These are phyloP conservation scores for Ilex aquifolium DNA, from an alignment of 257 asterid genomes.

Conservation along the genomic window DNA sequence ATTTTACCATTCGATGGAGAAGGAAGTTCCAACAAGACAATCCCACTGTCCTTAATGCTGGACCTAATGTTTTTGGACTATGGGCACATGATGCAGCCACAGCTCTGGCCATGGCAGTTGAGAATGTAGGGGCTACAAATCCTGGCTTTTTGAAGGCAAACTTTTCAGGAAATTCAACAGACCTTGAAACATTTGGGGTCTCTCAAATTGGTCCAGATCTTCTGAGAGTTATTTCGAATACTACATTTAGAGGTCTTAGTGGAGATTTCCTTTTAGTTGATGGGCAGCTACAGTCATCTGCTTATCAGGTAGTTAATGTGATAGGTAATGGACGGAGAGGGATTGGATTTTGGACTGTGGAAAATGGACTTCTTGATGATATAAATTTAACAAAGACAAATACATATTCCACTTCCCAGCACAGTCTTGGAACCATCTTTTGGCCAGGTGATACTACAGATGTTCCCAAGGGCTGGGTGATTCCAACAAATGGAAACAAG, in stretches of 20 bases:
- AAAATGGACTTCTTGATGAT: slow-evolving; percentile 8
- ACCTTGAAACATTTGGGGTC: slow-evolving; percentile 4
- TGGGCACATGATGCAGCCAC: slow-evolving; percentile 20
- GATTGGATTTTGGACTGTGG: slow-evolving; percentile 15
- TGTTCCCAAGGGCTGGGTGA: background rate
- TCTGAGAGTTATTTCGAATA: slow-evolving; percentile 2
- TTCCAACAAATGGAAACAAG: background rate
- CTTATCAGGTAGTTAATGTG: slow-evolving; percentile 16
- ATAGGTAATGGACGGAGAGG: slow-evolving; percentile 3
- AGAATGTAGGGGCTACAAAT: slow-evolving; percentile 4
- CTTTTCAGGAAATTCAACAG: background rate
- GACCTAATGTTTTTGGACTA: slow-evolving; percentile 7
- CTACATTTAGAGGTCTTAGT: slow-evolving; percentile 8
- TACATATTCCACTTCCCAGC: background rate
- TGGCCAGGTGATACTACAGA: background rate
- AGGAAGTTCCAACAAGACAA: background rate
- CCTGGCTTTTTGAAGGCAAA: background rate
- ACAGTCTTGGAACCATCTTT: background rate
- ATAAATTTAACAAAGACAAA: background rate
- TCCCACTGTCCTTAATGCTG: background rate
- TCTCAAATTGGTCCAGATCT: slow-evolving; percentile 10
- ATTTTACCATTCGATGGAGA: background rate
- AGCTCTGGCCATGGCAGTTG: slow-evolving; percentile 18
- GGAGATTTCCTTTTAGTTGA: slow-evolving; percentile 8
- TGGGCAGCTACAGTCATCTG: slow-evolving; percentile 12